phyloP scores from a whole-genome alignment of 169 alveolate genomes.

The Plasmodium malariae region DNA sequence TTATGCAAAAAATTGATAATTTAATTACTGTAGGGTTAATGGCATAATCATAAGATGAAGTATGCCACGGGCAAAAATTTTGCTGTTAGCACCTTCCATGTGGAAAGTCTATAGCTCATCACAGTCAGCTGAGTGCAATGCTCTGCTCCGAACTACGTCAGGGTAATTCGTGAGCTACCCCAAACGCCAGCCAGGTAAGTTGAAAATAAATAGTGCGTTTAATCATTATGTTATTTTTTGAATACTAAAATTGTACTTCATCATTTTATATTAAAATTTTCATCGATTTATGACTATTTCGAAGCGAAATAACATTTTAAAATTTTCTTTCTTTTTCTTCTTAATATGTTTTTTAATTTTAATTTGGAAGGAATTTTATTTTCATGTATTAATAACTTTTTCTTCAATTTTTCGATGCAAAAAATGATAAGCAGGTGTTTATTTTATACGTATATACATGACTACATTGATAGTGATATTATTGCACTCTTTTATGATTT shows the following conservation, averaged over 20 bases:
- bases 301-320: too few relatives aligned
- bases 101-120: conserved; percentile 95
- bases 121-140: conserved; percentile 97
- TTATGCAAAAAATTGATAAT: conserved; percentile 9
- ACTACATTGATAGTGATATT: too few relatives aligned
- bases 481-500: too few relatives aligned
- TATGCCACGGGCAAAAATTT: conserved; percentile 94
- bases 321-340: too few relatives aligned
- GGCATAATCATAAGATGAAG: conserved; percentile 81
- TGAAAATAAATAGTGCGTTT: conserved; percentile 38
- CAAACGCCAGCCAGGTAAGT: conserved; percentile 98
- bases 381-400: too few relatives aligned
- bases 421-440: too few relatives aligned
- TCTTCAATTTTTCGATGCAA: too few relatives aligned
- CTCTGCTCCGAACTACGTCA: conserved; percentile 97
- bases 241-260: conserved; percentile 63
- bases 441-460: too few relatives aligned
- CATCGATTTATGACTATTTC: too few relatives aligned
- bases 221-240: conserved; percentile 47
- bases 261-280: neutral
- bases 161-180: conserved; percentile 97
- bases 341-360: too few relatives aligned
- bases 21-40: conserved; percentile 32
- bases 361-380: too few relatives aligned
- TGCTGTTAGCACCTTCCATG: conserved; percentile 95